Evolutionary conservation across 2,329 filamentous ascomycete genomes (phyloP).

Genomic region (Trichoderma oligosporum): DNA sequence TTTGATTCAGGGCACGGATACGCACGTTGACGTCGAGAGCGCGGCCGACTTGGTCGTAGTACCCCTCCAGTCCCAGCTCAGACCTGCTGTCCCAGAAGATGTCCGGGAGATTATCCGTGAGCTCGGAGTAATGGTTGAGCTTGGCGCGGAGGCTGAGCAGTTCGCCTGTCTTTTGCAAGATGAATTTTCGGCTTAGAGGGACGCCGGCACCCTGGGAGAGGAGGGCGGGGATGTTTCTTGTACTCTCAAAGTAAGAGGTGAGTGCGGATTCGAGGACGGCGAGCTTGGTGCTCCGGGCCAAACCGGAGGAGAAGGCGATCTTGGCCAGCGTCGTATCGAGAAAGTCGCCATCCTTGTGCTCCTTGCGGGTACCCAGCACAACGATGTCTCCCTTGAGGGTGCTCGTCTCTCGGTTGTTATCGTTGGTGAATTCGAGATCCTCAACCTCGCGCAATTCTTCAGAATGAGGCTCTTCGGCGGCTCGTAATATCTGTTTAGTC

Average conservation of each 20-base stretch:
- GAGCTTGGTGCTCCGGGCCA: slow-evolving; percentile 89
- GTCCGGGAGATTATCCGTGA: slow-evolving; percentile 91
- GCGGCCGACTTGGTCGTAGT: slow-evolving; percentile 89
- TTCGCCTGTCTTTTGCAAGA: slow-evolving; percentile 90
- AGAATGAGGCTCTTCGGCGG: slow-evolving; percentile 71
- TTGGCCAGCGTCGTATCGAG: slow-evolving; percentile 74
- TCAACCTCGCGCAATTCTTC: slow-evolving; percentile 72
- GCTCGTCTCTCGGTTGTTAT: slow-evolving; percentile 68
- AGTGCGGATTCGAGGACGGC: slow-evolving; percentile 84
- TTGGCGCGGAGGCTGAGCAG: slow-evolving; percentile 84
- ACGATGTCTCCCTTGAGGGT: slow-evolving; percentile 84
- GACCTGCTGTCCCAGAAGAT: slow-evolving; percentile 93
- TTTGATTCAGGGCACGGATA: slow-evolving; percentile 89
- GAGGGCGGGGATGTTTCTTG: slow-evolving; percentile 73
- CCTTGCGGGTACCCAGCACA: slow-evolving; percentile 72
- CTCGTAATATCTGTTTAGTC: slow-evolving; percentile 67
- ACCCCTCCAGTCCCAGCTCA: slow-evolving; percentile 85
- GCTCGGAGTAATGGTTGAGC: slow-evolving; percentile 92
- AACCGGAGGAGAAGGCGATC: slow-evolving; percentile 91
- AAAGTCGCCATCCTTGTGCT: slow-evolving; percentile 42
- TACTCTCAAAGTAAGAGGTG: slow-evolving; percentile 80
- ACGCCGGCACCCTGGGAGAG: slow-evolving; percentile 59
- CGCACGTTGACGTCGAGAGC: slow-evolving; percentile 87
- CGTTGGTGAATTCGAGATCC: slow-evolving; percentile 81
- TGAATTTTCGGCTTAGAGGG: slow-evolving; percentile 61